Base-by-base conservation (phyloP, 371 early-diverging fungal genomes). In the Circinella umbellata region DNA sequence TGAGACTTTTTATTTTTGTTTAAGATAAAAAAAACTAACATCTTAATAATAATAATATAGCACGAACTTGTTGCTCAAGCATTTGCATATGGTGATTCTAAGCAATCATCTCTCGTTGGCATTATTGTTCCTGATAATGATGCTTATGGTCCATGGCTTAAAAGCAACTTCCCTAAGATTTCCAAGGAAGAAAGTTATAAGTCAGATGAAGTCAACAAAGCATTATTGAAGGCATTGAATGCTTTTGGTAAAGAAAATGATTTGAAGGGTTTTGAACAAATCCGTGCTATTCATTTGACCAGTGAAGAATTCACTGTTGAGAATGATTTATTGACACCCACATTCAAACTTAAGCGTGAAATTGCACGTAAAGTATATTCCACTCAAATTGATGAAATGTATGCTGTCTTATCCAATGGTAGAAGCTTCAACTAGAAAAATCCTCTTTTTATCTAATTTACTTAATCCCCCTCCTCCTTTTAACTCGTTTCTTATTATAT, bases 61-160 rank as follows among this genome's bases (percentile, higher is more conserved):
- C 88, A 92, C 75, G 84, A 83, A 66, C 73, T 89, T 60, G 83
- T 94, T 3, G 85, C 86, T 38, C 92, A 92, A 80, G 95, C 88
- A 60, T 98, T 92, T 82, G 95, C 98, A 0, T 91, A 96, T 77
- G 99, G 99, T 65, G 92, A 97, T 67, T 94, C 95, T 13, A 84
- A 95, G 69, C 91, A 95, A 81, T 84, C 90, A 51, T 86, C 88
- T 54, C 78, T 98, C 36, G 97, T 99, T 0, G 96, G 88, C 57
- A 79, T 99, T 8, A 86, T 95, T 48, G 94, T 96, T 3, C 97
- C 97, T 13, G 92, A 93, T 66, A 75, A 88, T 61, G 91, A 90
- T 39, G 69, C 84, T 0, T 78, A 88, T 53, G 66, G 70, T 17
- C 67, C 70, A 34, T 87, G 88, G 86, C 70, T 71, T 14, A 42